These are phyloP conservation scores for Fusarium temperatum DNA, from an alignment of 2,329 filamentous ascomycete species.

Conservation along the genomic window DNA sequence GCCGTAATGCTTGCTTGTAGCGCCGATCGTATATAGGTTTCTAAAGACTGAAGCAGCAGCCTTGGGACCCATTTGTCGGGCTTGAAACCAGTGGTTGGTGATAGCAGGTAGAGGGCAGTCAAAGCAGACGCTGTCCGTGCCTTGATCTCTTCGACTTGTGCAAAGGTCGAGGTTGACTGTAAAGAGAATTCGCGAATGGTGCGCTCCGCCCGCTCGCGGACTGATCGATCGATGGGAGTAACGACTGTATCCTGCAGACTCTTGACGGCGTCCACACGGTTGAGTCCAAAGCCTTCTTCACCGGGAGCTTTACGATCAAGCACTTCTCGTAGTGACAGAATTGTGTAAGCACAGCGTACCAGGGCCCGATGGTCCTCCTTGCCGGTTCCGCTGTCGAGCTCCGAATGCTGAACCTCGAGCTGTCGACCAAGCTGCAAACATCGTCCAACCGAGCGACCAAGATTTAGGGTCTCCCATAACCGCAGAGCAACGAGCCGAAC, in stretches of 20 bases:
- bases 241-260: constrained; percentile 76
- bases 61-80: constrained; percentile 70
- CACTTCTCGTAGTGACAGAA: constrained; percentile 79
- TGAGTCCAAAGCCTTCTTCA: constrained; percentile 80
- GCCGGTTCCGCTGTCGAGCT: constrained; percentile 56
- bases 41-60: constrained; percentile 78
- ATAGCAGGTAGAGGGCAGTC: constrained; percentile 81
- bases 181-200: constrained; percentile 86
- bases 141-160: constrained; percentile 77
- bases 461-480: constrained; percentile 80
- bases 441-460: constrained; percentile 79
- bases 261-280: constrained; percentile 75
- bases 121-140: constrained; percentile 78
- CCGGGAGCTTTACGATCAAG: constrained; percentile 73
- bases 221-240: constrained; percentile 74
- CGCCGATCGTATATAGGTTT: constrained; percentile 82
- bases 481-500: constrained; percentile 80
- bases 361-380: constrained; percentile 81
- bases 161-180: constrained; percentile 63
- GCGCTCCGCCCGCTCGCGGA: constrained; percentile 79
- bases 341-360: constrained; percentile 81
- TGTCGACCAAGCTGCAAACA: constrained; percentile 85
- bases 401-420: constrained; percentile 84
- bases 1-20: constrained; percentile 81
- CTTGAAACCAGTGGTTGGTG: constrained; percentile 66